Evolutionary conservation across 768 basidiomycete genomes (phyloP), one percentile per base, ranked within the genome.

Genomic region (Brasilioporus rufonigricans): DNA sequence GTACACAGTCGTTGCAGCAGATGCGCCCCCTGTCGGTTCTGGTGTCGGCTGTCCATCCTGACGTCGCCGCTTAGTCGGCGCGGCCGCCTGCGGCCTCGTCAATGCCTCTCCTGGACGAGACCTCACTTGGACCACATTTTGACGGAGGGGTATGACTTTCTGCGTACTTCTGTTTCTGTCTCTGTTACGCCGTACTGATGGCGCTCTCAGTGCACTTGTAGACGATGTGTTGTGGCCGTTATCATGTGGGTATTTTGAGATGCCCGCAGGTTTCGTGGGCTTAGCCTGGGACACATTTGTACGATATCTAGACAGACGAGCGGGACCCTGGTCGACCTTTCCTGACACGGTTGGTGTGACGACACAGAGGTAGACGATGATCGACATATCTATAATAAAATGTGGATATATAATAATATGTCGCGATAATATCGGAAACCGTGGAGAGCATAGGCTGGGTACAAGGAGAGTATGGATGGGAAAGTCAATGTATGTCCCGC

Each of bases 1-100:
- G 55, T 74, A 73, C 26, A 77, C 71, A 1, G 74, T 78, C 6
- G 73, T 76, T 24, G 61, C 55, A 7, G 58, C 7, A 0, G 71
- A 71, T 2, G 71, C 52, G 0, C 57, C 52, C 2, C 74, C 75
- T 1, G 76, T 77, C 3, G 77, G 75, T 41, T 69, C 65, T 3
- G 76, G 76, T 2, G 76, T 77, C 0, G 77, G 77, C 19, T 61
- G 55, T 7, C 54, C 60, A 32, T 69, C 55, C 32, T 53, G 68
- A 23, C 66, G 63, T n/a, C 59, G 65, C 40, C 18, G 35, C 24
- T 43, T 54, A 23, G 63, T 65, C 0, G 61, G 58, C 4, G 63
- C 55, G 38, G 59, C 50, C n/a, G 21, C 36, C 56, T 44, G 56
- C 23, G 53, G 32, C 9, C 27, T 46, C 16, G 23, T 10, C 13